phyloP scores from a whole-genome alignment of 2,329 filamentous ascomycete species.

The Epichloe baconii region DNA sequence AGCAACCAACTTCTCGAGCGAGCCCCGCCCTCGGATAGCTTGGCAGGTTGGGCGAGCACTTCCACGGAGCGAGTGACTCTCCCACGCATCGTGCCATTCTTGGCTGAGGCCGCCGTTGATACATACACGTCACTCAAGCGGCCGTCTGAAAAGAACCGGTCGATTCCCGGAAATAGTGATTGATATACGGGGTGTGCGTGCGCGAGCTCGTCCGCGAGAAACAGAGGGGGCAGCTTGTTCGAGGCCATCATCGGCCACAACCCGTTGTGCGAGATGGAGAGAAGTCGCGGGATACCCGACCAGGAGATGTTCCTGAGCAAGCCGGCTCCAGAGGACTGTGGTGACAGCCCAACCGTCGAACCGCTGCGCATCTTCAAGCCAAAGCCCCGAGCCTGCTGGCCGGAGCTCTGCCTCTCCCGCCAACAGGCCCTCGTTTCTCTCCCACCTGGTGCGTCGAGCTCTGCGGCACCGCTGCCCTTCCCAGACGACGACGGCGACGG shows the following conservation, averaged over 20 bases:
- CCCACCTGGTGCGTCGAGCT: conserved; percentile 57
- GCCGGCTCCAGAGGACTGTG: conserved; percentile 35
- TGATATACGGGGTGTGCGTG: no score
- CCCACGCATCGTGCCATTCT: no score
- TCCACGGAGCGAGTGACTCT: no score
- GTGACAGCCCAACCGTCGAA: conserved; percentile 66
- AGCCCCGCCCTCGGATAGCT: neutral
- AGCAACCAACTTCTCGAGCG: neutral
- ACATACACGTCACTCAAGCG: no score
- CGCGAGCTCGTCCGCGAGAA: no score
- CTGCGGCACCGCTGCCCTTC: conserved; percentile 54
- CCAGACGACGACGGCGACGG: conserved; percentile 47
- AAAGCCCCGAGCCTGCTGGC: conserved; percentile 44
- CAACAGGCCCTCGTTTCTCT: conserved; percentile 48
- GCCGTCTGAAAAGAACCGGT: no score
- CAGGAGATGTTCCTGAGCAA: conserved; percentile 72
- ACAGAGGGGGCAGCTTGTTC: no score
- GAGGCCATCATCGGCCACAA: no score
- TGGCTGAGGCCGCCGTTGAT: no score
- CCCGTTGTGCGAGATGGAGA: conserved; percentile 27
- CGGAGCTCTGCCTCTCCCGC: conserved; percentile 21
- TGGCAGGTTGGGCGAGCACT: no score
- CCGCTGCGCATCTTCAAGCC: conserved; percentile 78
- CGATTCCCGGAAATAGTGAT: no score
- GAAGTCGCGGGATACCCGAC: conserved; percentile 53